Evolutionary conservation across 2,329 filamentous ascomycete genomes (phyloP).

Genomic region (Aspergillus clavatus): DNA sequence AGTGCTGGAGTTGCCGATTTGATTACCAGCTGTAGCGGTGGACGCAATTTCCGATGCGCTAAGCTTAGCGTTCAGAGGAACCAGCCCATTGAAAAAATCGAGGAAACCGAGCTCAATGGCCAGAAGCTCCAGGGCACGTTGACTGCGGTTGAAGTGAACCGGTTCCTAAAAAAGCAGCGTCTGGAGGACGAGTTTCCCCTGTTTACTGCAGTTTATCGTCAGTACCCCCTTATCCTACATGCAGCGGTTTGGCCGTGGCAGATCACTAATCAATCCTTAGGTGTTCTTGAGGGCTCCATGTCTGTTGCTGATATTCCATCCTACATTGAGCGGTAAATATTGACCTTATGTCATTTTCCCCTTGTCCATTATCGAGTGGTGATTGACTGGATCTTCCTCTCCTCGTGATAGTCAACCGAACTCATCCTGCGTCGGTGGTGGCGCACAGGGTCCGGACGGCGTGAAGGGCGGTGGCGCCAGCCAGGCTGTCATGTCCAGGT

Average conservation of each 20-base stretch:
- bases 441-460: no score
- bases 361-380: slow-evolving; percentile 13
- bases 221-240: slow-evolving; percentile 24
- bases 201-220: slow-evolving; percentile 77
- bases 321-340: slow-evolving; percentile 51
- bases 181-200: slow-evolving; percentile 81
- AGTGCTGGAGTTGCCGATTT: slow-evolving; percentile 92
- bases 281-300: slow-evolving; percentile 70
- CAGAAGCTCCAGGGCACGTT: slow-evolving; percentile 94
- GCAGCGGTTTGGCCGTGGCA: slow-evolving; percentile 9
- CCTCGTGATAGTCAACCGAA: slow-evolving; percentile 17
- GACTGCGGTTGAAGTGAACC: slow-evolving; percentile 87
- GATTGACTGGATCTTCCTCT: slow-evolving; percentile 13
- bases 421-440: slow-evolving; percentile 3
- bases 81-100: slow-evolving; percentile 77
- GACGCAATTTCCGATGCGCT: slow-evolving; percentile 90
- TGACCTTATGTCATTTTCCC: slow-evolving; percentile 11
- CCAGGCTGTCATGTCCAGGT: slow-evolving; percentile 12
- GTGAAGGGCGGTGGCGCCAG: slow-evolving; percentile 9
- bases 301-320: slow-evolving; percentile 76
- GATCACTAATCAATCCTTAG: slow-evolving; percentile 33
- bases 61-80: slow-evolving; percentile 79
- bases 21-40: slow-evolving; percentile 88
- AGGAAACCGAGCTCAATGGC: slow-evolving; percentile 84
- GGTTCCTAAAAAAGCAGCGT: slow-evolving; percentile 73